Conservation (phyloP, 2,329 filamentous ascomycete genomes). For the Aspergillus phoenicis region DNA sequence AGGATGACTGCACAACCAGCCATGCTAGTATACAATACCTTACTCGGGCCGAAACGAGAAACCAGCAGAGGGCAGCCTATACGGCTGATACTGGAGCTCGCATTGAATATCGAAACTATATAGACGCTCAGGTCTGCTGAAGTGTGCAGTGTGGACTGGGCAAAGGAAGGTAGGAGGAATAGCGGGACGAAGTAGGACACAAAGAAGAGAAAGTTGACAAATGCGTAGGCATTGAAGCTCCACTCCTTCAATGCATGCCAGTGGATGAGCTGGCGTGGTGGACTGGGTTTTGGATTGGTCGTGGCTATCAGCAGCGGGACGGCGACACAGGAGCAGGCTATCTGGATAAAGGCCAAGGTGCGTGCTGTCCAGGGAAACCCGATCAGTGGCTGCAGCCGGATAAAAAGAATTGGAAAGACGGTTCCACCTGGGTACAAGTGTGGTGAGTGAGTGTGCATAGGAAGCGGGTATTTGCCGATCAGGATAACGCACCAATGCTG, state of each 20-base stretch:
- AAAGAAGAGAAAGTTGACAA: constrained; percentile 13
- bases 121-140: constrained; percentile 9
- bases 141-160: not conserved
- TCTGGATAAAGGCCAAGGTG: constrained; percentile 13
- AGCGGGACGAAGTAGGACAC: constrained; percentile 15
- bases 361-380: constrained; percentile 15
- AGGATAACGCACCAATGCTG: constrained; percentile 13
- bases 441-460: not conserved
- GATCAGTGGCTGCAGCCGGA: constrained; percentile 2
- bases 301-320: constrained; percentile 11
- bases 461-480: not conserved
- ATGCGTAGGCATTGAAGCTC: constrained; percentile 1
- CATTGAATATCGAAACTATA: constrained; percentile 11
- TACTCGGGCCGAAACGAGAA: not conserved
- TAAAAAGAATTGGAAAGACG: constrained; percentile 18
- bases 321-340: constrained; percentile 9
- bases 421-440: not conserved
- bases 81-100: constrained; percentile 8
- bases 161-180: constrained; percentile 12
- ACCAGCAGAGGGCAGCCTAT: not conserved
- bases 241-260: constrained; percentile 9
- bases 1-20: not conserved
- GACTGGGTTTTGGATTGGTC: not conserved
- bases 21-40: not conserved
- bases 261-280: constrained; percentile 13